Base-by-base conservation (phyloP, 2,329 filamentous ascomycete genomes). In the Fusarium longipes region DNA sequence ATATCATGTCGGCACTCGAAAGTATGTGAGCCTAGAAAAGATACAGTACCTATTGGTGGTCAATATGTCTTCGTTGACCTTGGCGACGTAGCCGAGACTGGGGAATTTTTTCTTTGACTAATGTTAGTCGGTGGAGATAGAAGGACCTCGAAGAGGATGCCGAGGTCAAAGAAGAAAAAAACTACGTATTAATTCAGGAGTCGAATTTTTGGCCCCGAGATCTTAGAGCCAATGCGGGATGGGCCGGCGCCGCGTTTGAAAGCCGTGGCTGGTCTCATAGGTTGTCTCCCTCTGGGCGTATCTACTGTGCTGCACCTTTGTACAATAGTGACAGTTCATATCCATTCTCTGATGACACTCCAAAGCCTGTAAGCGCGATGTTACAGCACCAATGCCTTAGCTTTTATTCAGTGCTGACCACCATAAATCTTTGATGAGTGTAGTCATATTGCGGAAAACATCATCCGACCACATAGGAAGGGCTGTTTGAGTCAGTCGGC, bases 241-340 rank as follows among this genome's bases (percentile, higher is more conserved):
- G 65, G 45, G 47, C 65, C 65, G 65, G 48, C 65, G 60, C 65
- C 65, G 65, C 60, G 43, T 57, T 36, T 39, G 27, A 48, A 63
- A 38, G 25, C 24, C 35, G 20, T 30, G n/a, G n/a, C 24, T n/a
- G 45, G 12, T 36, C 18, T n/a, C n/a, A n/a, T n/a, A n/a, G 25
- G 24, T 18, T 14, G n/a, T 48, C 20, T n/a, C 12, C 10, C 24
- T 27, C 33, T n/a, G 30, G n/a, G 18, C 45, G 32, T 22, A 45
- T 29, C 10, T 45, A 32, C 20, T 35, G 22, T 18, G 36, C n/a
- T n/a, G n/a, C n/a, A 8, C 36, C 22, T 15, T 7, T 6, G 5
- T 9, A 14, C 7, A 12, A 11, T 36, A 36, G 15, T 40, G 20
- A 40, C 22, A 40, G 22, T 40, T 40, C 22, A 40, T 17, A 40